phyloP scores from a whole-genome alignment of 2,329 filamentous ascomycete genomes.

The Paecilomyces sp. region DNA sequence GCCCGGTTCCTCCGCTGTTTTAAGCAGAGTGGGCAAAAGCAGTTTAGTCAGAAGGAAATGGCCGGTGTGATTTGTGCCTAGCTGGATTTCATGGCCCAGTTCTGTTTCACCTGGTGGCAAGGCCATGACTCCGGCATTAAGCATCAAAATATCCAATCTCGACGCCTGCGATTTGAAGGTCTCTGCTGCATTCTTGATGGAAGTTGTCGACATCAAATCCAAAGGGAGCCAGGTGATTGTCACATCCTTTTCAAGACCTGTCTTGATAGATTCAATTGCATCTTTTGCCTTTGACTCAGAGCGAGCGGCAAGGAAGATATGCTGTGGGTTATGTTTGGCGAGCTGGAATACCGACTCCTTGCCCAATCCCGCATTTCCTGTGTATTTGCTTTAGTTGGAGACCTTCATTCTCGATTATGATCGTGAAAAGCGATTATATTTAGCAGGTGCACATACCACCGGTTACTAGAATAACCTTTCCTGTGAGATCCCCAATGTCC shows the following conservation, averaged over 20 bases:
- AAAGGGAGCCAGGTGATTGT: slow-evolving; percentile 10
- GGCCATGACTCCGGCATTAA: slow-evolving; percentile 39
- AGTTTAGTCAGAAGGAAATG: slow-evolving; percentile 31
- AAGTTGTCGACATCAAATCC: slow-evolving; percentile 39
- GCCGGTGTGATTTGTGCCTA: slow-evolving; percentile 33
- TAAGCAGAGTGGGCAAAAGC: slow-evolving; percentile 21
- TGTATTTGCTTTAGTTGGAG: not conserved
- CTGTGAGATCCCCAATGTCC: slow-evolving; percentile 26
- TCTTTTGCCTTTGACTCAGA: slow-evolving; percentile 19
- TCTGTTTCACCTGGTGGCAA: slow-evolving; percentile 25
- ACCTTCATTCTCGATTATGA: not conserved
- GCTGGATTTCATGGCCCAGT: slow-evolving; percentile 30
- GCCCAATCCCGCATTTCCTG: slow-evolving; percentile 43
- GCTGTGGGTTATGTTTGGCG: slow-evolving; percentile 32
- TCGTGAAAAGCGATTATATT: not conserved
- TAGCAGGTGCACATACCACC: slow-evolving; percentile 17
- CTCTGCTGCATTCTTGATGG: slow-evolving; percentile 31
- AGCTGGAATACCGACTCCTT: slow-evolving; percentile 34
- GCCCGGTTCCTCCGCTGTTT: slow-evolving; percentile 15
- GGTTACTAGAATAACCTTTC: slow-evolving; percentile 28
- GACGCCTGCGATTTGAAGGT: slow-evolving; percentile 14
- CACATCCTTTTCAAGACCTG: not conserved
- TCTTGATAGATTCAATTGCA: slow-evolving; percentile 26
- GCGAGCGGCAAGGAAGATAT: slow-evolving; percentile 32
- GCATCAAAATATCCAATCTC: slow-evolving; percentile 29